phyloP scores from a whole-genome alignment of 495 filamentous ascomycete species.

The Penicillium egyptiacum region DNA sequence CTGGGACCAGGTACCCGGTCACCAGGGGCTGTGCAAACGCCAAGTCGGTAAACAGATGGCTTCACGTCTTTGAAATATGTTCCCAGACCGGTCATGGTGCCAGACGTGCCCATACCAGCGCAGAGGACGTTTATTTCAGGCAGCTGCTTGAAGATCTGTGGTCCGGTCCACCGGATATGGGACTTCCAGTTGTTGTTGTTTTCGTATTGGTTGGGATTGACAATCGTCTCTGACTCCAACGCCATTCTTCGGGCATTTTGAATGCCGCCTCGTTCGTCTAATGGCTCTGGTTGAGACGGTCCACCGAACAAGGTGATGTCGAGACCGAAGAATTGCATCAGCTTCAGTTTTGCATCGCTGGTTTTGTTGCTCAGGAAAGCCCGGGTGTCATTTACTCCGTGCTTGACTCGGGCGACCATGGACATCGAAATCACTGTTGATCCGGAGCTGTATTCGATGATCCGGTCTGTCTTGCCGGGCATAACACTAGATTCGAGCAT shows the following conservation, averaged over 20 bases:
- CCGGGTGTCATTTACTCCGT: slow-evolving; percentile 51
- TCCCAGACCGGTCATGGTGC: slow-evolving; percentile 55
- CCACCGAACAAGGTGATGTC: slow-evolving; percentile 58
- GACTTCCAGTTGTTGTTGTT: slow-evolving; percentile 60
- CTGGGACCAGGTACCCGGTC: slow-evolving; percentile 60
- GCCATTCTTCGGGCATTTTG: slow-evolving; percentile 44
- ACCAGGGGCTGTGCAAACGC: slow-evolving; percentile 56
- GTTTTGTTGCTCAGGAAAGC: slow-evolving; percentile 65
- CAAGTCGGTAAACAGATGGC: slow-evolving; percentile 50
- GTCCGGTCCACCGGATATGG: slow-evolving; percentile 61
- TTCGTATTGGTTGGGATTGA: slow-evolving; percentile 60
- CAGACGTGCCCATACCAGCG: slow-evolving; percentile 56
- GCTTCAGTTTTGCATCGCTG: slow-evolving; percentile 48
- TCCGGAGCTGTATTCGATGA: slow-evolving; percentile 63
- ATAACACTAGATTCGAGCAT: slow-evolving; percentile 51
- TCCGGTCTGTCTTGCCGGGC: slow-evolving; percentile 45
- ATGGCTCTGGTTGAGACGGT: slow-evolving; percentile 56
- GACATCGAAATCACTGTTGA: slow-evolving; percentile 63
- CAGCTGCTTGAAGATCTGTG: slow-evolving; percentile 57
- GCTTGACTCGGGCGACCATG: slow-evolving; percentile 54
- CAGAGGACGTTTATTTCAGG: slow-evolving; percentile 60
- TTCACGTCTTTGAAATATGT: slow-evolving; percentile 54
- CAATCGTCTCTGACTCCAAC: slow-evolving; percentile 36
- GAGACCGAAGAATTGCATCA: slow-evolving; percentile 62
- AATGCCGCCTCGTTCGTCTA: slow-evolving; percentile 55